phyloP scores from a whole-genome alignment of 108 stramenopile genomes.

The Pseudonitzschia pungens region DNA sequence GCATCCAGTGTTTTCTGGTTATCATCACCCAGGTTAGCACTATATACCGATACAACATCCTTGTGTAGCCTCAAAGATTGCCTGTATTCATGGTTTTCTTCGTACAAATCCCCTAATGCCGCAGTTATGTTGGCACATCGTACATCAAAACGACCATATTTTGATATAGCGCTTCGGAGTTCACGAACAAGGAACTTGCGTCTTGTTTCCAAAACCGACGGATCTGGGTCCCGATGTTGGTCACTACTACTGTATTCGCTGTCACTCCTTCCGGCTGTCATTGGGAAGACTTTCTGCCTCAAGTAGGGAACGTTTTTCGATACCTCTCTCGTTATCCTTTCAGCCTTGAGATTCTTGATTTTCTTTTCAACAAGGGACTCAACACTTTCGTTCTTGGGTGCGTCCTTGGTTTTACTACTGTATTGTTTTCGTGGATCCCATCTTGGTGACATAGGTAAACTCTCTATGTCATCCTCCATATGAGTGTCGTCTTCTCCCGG shows the following conservation, averaged over 20 bases:
- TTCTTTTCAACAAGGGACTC: constrained; percentile 43
- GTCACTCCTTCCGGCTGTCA: constrained; percentile 17
- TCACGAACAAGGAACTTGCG: constrained; percentile 49
- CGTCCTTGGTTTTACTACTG: background rate
- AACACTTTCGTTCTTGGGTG: constrained; percentile 25
- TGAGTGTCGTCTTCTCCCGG: constrained; percentile 30
- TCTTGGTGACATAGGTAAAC: background rate
- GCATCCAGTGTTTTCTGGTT: constrained; percentile 40
- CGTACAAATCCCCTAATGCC: constrained; percentile 51
- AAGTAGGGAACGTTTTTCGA: constrained; percentile 32
- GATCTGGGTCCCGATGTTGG: constrained; percentile 18
- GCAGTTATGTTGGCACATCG: constrained; percentile 48
- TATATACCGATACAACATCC: constrained; percentile 59
- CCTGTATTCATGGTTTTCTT: constrained; percentile 42
- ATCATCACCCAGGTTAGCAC: constrained; percentile 61
- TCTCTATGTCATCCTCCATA: constrained; percentile 13
- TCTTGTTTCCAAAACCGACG: constrained; percentile 28
- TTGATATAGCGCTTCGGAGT: constrained; percentile 37
- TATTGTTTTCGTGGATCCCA: background rate
- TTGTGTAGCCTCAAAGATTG: constrained; percentile 50
- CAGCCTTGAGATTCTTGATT: constrained; percentile 39
- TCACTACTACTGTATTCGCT: constrained; percentile 8
- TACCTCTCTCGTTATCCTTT: constrained; percentile 10
- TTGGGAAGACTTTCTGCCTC: constrained; percentile 31
- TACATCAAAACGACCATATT: constrained; percentile 48